Conservation (phyloP, 129 eudicot species). For the Saussurea involucrata region DNA sequence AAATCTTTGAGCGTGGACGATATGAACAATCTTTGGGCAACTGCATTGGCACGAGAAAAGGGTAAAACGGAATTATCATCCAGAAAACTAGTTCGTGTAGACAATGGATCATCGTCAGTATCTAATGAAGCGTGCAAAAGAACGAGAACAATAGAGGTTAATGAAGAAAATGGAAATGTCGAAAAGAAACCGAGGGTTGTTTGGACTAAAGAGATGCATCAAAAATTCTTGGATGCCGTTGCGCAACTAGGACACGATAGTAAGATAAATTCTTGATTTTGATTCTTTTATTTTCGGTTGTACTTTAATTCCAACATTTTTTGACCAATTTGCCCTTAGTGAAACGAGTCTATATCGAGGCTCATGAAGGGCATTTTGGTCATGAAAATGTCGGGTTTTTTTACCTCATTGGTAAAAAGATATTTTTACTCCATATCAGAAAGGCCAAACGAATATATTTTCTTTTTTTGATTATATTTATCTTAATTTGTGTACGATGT, state of each 20-base stretch:
- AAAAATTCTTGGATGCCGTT: constrained; percentile 36
- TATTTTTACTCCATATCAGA: neutral
- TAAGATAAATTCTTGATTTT: constrained; percentile 29
- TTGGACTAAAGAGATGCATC: constrained; percentile 44
- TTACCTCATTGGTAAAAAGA: neutral
- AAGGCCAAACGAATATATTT: neutral
- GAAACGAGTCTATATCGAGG: neutral
- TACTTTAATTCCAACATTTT: neutral
- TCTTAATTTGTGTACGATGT: neutral
- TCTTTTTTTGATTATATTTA: neutral
- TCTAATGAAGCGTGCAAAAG: constrained; percentile 12
- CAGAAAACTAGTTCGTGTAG: neutral
- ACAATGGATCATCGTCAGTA: neutral
- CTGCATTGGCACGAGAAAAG: constrained; percentile 30
- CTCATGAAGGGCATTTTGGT: neutral
- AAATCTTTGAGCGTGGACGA: constrained; percentile 26
- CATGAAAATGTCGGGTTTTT: neutral
- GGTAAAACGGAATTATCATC: constrained; percentile 19
- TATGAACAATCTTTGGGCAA: constrained; percentile 38
- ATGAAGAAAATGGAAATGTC: constrained; percentile 23
- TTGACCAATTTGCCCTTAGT: neutral
- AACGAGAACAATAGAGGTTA: neutral
- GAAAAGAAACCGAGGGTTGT: constrained; percentile 38
- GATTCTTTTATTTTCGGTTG: neutral
- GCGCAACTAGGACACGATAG: constrained; percentile 36